Evolutionary conservation across 1,284 basidiomycete species (phyloP), one percentile per base, ranked within the genome.

Genomic region (Entoloma clypeatum): DNA sequence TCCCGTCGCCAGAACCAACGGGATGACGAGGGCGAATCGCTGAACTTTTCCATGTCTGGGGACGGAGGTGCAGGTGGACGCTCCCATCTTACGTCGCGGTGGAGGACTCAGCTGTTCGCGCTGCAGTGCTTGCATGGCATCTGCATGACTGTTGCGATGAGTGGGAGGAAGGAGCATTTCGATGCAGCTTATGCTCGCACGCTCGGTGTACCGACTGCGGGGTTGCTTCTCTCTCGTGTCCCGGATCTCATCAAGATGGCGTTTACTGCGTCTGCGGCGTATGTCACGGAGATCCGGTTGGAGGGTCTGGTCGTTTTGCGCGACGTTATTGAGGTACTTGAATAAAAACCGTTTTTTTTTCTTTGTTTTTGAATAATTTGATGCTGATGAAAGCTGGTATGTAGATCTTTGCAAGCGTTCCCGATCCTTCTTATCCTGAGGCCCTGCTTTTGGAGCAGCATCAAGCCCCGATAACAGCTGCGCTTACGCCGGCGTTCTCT

Each of bases 401-500:
- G 1, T 40, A 94, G 88, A 79, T 83, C 39, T 99, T 98, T 63
- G 79, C 90, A 3, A 66, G 73, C 17, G 81, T 91, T 3, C 89
- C 89, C 1, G 96, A 99, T 64, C 89, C 93, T 1, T 93, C 94
- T 46, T 98, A 93, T 56, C 86, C 91, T 31, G 90, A 92, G 48
- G 81, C 91, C 0, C 70, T 94, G 3, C 69, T 99, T 2, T 74
- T 99, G n/a, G 95, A 99, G 59, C 96, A 99, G 61, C 90, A 97
- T 62, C 95, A 99, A 66, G 96, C 96, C 0, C 95, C 96, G 0
- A 96, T 99, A 45, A 95, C 95, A 1, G 92, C 96, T 2, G 96
- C 96, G 0, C 74, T 99, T n/a, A 99, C 94, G 0, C 95, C 96
- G 0, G 94, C 95, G 0, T 99, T 99, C 58, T 89, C 90, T 3